phyloP scores from a whole-genome alignment of 169 alveolate genomes.

The Plasmodium chabaudi region DNA sequence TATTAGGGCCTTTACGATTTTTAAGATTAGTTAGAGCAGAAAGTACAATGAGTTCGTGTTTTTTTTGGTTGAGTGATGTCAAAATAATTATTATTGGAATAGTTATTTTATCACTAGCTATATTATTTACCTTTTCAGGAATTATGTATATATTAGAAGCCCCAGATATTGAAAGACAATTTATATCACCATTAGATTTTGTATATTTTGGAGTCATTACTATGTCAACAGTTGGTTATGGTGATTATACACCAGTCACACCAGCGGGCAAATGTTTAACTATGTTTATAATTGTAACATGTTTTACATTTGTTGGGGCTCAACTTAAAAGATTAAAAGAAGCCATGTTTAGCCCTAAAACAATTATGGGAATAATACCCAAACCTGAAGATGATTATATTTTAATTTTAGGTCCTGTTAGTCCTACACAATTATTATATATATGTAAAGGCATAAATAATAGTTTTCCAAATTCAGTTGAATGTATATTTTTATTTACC shows the following conservation, averaged over 20 bases:
- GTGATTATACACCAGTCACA: constrained; percentile 85
- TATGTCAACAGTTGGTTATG: constrained; percentile 88
- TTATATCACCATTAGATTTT: constrained; percentile 82
- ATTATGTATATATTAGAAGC: constrained; percentile 85
- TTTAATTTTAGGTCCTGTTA: constrained; percentile 83
- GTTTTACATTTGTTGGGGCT: constrained; percentile 84
- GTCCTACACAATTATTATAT: constrained; percentile 81
- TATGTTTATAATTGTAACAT: constrained; percentile 78
- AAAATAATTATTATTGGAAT: constrained; percentile 84
- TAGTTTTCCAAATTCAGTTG: constrained; percentile 81
- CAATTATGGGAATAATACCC: constrained; percentile 78
- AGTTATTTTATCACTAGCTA: constrained; percentile 80
- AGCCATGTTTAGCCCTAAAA: constrained; percentile 76
- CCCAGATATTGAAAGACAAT: constrained; percentile 77
- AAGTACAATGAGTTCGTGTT: constrained; percentile 80
- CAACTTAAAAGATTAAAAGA: constrained; percentile 85
- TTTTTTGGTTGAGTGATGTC: constrained; percentile 83
- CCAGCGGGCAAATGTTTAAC: constrained; percentile 78
- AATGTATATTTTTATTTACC: constrained; percentile 81
- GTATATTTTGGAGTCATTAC: constrained; percentile 86
- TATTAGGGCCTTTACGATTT: constrained; percentile 83
- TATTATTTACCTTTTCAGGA: constrained; percentile 85
- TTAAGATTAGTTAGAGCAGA: constrained; percentile 84
- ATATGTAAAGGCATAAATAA: constrained; percentile 80
- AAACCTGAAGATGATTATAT: constrained; percentile 80